Base-by-base conservation (phyloP, 306 rosid genomes). In the Glycine soja region DNA sequence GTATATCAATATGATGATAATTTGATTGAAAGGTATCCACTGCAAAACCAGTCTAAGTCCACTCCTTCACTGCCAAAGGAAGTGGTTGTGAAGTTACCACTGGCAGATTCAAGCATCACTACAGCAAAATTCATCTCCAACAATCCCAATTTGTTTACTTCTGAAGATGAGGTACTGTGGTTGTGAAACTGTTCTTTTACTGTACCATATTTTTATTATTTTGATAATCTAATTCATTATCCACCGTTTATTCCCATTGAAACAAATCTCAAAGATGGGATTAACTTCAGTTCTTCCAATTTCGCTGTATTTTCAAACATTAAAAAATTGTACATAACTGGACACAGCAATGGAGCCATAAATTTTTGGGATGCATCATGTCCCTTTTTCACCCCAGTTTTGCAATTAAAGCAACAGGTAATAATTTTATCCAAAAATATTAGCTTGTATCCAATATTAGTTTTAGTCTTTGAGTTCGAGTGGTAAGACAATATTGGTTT, bases 351-450 rank as follows among this genome's bases (percentile, higher is more conserved):
- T 70, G 98, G 98, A 77, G 87, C 92, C 50, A 72, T 91, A 58
- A 91, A 84, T 18, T 90, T 95, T 82, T 95, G 98, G 97, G 98
- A 95, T 85, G 90, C 92, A 4, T 88, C 97, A 19, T 90, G 89
- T 70, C 95, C 92, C 58, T 64, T 88, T 70, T 89, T 92, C 63
- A 59, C 86, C 64, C 97, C 97, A 73, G 75, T 90, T 77, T 58
- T 90, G 57, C 90, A 94, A 14, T 32, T 95, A 80, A 92, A 91
- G 84, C 97, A 90, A 65, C 98, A 91, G 97, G 98, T 92, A 88
- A 19, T 61, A 43, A 12, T 42, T 70, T 76, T 13, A 66, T 36
- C 48, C 4, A 10, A 78, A 52, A 57, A 61, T 15, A 10, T 62
- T 30, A 34, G 69, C 63, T 1, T 14, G 47, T 14, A 14, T 66